Evolutionary conservation across 2,329 filamentous ascomycete species (phyloP).

Genomic region (Phaeomoniella chlamydospora): DNA sequence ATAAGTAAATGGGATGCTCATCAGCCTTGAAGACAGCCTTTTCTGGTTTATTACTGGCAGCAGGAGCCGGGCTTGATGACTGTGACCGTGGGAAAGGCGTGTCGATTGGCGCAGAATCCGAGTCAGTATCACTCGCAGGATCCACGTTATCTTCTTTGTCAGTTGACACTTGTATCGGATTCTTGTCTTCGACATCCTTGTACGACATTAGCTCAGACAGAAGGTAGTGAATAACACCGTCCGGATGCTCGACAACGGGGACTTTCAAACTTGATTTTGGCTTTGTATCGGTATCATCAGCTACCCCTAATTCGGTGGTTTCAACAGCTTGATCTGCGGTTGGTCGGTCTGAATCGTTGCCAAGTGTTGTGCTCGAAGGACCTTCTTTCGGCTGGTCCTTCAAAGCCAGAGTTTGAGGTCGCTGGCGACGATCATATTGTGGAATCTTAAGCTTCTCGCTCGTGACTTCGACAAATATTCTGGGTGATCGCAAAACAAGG

Average conservation of each 20-base stretch:
- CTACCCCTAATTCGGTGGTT: constrained; percentile 5
- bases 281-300: constrained; percentile 16
- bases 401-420: constrained; percentile 36
- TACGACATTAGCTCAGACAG: constrained; percentile 86
- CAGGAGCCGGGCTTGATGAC: constrained; percentile 6
- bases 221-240: constrained; percentile 89
- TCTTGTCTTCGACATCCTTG: constrained; percentile 80
- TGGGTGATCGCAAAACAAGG: constrained; percentile 65
- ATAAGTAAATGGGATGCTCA: constrained; percentile 90
- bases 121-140: constrained; percentile 16
- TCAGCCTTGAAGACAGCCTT: constrained; percentile 78
- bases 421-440: constrained; percentile 43
- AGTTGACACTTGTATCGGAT: constrained; percentile 26
- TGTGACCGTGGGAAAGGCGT: constrained; percentile 16
- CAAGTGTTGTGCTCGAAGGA: constrained; percentile 17
- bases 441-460: constrained; percentile 69
- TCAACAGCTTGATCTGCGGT: constrained; percentile 6
- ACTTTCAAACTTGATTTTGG: constrained; percentile 61
- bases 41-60: constrained; percentile 43
- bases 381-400: constrained; percentile 22
- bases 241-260: constrained; percentile 78
- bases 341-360: constrained; percentile 7
- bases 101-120: constrained; percentile 32
- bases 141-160: constrained; percentile 13
- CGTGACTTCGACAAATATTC: constrained; percentile 74